Evolutionary conservation across 129 eudicot genomes (phyloP), one percentile per base, ranked within the genome.

Genomic region (Apium graveolens): DNA sequence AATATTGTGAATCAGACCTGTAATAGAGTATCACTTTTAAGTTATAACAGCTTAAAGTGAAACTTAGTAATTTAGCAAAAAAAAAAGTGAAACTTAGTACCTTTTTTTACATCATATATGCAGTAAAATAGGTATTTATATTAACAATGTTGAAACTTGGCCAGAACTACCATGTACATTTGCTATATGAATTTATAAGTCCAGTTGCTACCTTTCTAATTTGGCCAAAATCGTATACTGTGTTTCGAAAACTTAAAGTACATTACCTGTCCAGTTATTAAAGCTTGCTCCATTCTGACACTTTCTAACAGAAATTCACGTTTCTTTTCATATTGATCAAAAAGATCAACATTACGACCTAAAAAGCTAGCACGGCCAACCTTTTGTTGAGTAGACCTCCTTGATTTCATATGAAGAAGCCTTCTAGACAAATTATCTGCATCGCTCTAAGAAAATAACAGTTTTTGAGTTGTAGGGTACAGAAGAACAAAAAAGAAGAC

Each of bases 241-340:
- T 73, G 53, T 73, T 42, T 42, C 18, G 1, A 45, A 21, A 42
- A 78, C 43, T 78, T 34, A 5, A 20, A 21, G n/a, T 44, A 79
- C 74, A 55, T 57, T 78, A 88, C 97, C 87, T 90, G 88, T 84
- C 86, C 96, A 79, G 73, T 78, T 76, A 85, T 32, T 62, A 80
- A 79, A 68, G 93, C 83, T 78, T 89, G 96, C 72, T 86, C 90
- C 66, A 55, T 81, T 81, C 85, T 82, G 78, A 78, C 86, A 60
- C 85, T 74, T 71, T 83, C 93, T 85, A 90, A 91, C 66, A 92
- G 55, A 80, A 79, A 83, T 82, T 86, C 91, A 29, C 88, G 85
- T 89, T 86, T 86, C 84, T 88, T 88, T 76, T 81, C 96, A 73
- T 86, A 88, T 76, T 88, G 89, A 70, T 90, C 90, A 80, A 83